Percentiles rank a stretch among this genome's conserved stretches.
phyloP scores from a whole-genome alignment of 257 asterid genomes.

The Solanum megistacrolobum region DNA sequence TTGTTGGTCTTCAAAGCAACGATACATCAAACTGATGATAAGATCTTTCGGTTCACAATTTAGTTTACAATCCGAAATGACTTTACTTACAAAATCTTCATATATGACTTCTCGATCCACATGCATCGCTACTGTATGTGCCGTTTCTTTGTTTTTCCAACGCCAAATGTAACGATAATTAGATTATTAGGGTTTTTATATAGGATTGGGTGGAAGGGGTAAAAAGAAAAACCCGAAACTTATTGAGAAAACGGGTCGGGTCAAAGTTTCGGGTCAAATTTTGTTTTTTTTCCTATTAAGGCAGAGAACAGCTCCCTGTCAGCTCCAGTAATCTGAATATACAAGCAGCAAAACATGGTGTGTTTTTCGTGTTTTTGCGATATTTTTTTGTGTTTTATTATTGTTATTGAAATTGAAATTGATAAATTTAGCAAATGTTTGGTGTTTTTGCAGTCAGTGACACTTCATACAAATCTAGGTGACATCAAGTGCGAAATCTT shows the following conservation, averaged over 20 bases:
- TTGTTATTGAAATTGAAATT: neutral
- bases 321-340: neutral
- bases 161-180: too few relatives aligned
- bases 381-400: neutral
- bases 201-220: neutral
- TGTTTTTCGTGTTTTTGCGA: neutral
- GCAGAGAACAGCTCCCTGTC: neutral
- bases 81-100: too few relatives aligned
- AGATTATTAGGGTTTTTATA: neutral
- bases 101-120: too few relatives aligned
- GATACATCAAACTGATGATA: too few relatives aligned
- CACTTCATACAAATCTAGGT: constrained; percentile 92
- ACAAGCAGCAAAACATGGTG: neutral
- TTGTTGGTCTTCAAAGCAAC: too few relatives aligned
- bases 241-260: neutral
- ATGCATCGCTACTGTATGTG: too few relatives aligned
- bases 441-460: constrained; percentile 55
- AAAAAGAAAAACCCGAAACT: neutral
- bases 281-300: neutral
- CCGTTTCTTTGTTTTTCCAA: too few relatives aligned
- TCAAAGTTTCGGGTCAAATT: neutral
- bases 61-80: too few relatives aligned
- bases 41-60: too few relatives aligned
- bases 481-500: constrained; percentile 95
- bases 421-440: neutral